phyloP scores from a whole-genome alignment of 345 rosid genomes.

The Arabis hirsuta region DNA sequence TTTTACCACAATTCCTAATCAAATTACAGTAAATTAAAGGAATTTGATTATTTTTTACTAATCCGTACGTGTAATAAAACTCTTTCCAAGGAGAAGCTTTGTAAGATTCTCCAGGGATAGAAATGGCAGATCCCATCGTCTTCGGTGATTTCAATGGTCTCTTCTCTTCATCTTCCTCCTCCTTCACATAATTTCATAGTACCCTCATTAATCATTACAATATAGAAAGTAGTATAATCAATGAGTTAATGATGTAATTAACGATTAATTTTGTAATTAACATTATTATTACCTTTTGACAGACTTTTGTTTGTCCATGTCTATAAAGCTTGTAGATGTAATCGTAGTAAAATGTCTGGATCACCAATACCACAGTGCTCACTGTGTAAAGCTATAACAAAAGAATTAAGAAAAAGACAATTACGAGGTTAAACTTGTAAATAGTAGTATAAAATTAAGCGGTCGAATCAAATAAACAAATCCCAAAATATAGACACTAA shows the following conservation, averaged over 20 bases:
- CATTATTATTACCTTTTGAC: slow-evolving; percentile 19
- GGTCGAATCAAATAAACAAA: not conserved
- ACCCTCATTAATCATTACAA: not conserved
- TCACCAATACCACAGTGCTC: slow-evolving; percentile 74
- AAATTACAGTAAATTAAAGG: not conserved
- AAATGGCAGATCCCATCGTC: slow-evolving; percentile 51
- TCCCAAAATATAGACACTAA: not conserved
- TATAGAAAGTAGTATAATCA: not conserved
- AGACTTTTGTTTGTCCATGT: slow-evolving; percentile 37
- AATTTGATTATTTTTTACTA: not conserved
- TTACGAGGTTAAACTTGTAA: slow-evolving; percentile 12
- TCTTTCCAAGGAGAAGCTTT: slow-evolving; percentile 53
- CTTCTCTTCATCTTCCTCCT: slow-evolving; percentile 53
- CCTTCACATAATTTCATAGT: slow-evolving; percentile 23
- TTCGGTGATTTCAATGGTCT: slow-evolving; percentile 52
- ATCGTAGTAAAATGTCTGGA: slow-evolving; percentile 84
- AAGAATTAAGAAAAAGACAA: not conserved
- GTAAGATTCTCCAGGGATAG: slow-evolving; percentile 57
- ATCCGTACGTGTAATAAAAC: slow-evolving; percentile 64
- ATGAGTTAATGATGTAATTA: slow-evolving; percentile 1
- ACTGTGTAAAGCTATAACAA: slow-evolving; percentile 71
- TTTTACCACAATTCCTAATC: not conserved
- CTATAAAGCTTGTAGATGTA: slow-evolving; percentile 55
- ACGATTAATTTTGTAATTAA: not conserved
- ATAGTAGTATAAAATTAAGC: not conserved